phyloP scores from a whole-genome alignment of 352 stramenopile genomes.

The Saprolegnia diclina region DNA sequence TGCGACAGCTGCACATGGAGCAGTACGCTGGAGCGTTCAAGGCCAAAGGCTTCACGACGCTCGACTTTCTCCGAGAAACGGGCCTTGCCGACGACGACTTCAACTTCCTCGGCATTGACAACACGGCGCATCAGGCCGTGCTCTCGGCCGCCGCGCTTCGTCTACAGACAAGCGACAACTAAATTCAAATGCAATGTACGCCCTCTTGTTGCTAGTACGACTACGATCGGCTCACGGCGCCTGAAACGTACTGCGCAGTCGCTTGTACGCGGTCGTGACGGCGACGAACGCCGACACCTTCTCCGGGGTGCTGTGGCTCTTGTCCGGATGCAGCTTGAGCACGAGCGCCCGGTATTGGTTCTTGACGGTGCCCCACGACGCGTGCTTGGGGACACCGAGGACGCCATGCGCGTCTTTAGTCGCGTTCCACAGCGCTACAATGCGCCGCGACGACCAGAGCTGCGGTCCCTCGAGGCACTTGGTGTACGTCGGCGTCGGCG shows the following conservation, averaged over 20 bases:
- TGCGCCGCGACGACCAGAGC: slow-evolving; percentile 7
- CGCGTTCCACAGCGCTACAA: slow-evolving; percentile 22
- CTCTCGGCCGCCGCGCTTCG: slow-evolving; percentile 54
- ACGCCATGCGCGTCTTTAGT: slow-evolving; percentile 65
- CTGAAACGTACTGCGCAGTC: slow-evolving; percentile 32
- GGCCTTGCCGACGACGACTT: slow-evolving; percentile 78
- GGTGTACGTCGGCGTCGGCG: not conserved
- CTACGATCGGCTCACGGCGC: no score
- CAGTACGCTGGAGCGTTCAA: slow-evolving; percentile 55
- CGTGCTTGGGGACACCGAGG: slow-evolving; percentile 56
- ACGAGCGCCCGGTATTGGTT: slow-evolving; percentile 79
- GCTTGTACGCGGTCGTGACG: slow-evolving; percentile 74
- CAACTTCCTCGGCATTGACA: slow-evolving; percentile 78
- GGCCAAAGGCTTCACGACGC: slow-evolving; percentile 59
- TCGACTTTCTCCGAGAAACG: slow-evolving; percentile 83
- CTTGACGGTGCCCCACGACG: slow-evolving; percentile 66
- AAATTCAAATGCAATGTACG: not conserved
- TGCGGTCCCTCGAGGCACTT: not conserved
- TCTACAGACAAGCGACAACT: slow-evolving; percentile 40
- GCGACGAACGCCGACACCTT: slow-evolving; percentile 76
- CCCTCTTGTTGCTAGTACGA: not conserved
- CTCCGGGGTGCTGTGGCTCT: slow-evolving; percentile 39
- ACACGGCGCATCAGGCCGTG: slow-evolving; percentile 47
- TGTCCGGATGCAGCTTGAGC: slow-evolving; percentile 79
- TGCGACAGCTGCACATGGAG: slow-evolving; percentile 51